phyloP scores from a whole-genome alignment of 768 basidiomycete genomes.

The Boletellus sp. region DNA sequence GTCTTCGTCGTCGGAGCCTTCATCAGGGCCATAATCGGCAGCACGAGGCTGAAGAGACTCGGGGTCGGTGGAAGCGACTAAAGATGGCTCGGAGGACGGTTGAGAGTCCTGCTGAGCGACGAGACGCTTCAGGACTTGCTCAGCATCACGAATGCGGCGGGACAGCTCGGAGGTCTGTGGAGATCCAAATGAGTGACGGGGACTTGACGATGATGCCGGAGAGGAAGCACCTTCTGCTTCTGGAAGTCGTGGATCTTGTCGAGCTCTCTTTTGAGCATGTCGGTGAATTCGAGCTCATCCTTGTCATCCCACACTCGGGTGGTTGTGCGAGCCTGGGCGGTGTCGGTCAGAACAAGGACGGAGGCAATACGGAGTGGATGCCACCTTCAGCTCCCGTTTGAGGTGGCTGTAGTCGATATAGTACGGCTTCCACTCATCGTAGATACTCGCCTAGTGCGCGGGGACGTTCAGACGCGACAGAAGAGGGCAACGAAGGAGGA shows the following conservation, averaged over 20 bases:
- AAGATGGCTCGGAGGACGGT: slow-evolving; percentile 23
- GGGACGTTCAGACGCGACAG: neutral
- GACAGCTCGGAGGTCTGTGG: slow-evolving; percentile 76
- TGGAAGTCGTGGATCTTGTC: slow-evolving; percentile 96
- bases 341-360: neutral
- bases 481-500: neutral
- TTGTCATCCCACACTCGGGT: slow-evolving; percentile 62
- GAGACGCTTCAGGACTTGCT: slow-evolving; percentile 74
- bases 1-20: slow-evolving; percentile 62
- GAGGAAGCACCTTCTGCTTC: slow-evolving; percentile 64
- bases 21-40: slow-evolving; percentile 51
- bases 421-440: slow-evolving; percentile 86
- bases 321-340: slow-evolving; percentile 47
- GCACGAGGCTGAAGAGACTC: slow-evolving; percentile 52
- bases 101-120: slow-evolving; percentile 52
- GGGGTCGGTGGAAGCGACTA: slow-evolving; percentile 37
- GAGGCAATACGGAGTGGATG: neutral
- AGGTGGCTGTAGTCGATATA: slow-evolving; percentile 88
- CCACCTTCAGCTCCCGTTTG: slow-evolving; percentile 86
- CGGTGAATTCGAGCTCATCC: slow-evolving; percentile 82
- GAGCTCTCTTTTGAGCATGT: slow-evolving; percentile 76
- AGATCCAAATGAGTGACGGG: neutral
- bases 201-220: neutral
- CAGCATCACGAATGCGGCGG: slow-evolving; percentile 75
- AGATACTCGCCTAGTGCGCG: slow-evolving; percentile 63